Base-by-base conservation (phyloP, 2,329 filamentous ascomycete genomes). In the Pseudogymnoascus sp. region DNA sequence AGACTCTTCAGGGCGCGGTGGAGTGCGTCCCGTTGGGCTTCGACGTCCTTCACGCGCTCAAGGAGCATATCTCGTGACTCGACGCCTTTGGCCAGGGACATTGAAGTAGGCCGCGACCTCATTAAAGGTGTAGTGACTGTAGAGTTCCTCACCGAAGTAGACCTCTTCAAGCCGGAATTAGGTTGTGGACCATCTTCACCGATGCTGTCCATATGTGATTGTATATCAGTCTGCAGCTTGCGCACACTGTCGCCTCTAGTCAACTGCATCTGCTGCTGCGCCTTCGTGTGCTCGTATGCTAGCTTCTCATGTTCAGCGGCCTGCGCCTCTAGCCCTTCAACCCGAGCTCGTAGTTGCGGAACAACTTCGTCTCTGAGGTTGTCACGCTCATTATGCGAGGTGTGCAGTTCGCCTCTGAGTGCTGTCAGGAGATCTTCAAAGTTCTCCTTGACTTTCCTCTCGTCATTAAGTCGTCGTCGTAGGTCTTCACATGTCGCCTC, bases 391-490 rank as follows among this genome's bases (percentile, higher is more conserved):
- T 95, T 93, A 66, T 90, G 85, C 62, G 92, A 85, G 69, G 86
- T 89, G 71, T 93, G 85, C 13, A 98, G 81, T 74, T 99, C 92
- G 23, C 86, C 84, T 70, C 90, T 89, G 69, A 98, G 86, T 4
- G 90, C 93, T 6, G 87, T 86, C 51, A 98, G 81, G 48, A 99
- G 82, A 74, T 97, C 93, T 77, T 98, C 92, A 71, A 98, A 96
- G 74, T 96, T 97, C 72, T 91, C 88, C 75, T 96, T 97, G 70
- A 90, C 86, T 74, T 90, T 85, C 64, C 90, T 85, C 77, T 99
- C 95, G 73, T 98, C 92, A 0, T 85, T 81, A 51, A 99, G 81
- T 69, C 90, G 89, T 70, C 93, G 86, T 67, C 89, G 87, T 60
- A 93, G 83, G 72, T 96, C 92, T 69, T 96, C 92, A 68, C 96